These are phyloP conservation scores for Suhomyces maxii DNA, from an alignment of 1,139 yeast genomes.

Conservation along the genomic window DNA sequence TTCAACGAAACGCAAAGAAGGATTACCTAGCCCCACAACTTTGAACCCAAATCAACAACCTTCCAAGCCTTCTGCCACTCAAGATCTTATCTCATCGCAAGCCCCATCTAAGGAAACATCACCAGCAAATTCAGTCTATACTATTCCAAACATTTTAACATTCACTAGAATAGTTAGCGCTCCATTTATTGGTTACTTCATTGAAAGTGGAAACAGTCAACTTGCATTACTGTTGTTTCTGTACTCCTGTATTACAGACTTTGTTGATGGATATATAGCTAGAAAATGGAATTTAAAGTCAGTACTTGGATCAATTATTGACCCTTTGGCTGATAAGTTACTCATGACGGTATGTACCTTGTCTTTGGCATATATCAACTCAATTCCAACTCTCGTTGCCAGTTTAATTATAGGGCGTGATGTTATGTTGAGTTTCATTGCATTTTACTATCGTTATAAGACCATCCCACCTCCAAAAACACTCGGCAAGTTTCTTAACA, in stretches of 20 bases:
- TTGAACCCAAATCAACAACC: neutral
- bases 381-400: slow-evolving; percentile 70
- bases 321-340: slow-evolving; percentile 93
- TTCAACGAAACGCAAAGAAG: neutral
- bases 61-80: neutral
- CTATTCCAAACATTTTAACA: slow-evolving; percentile 84
- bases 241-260: slow-evolving; percentile 88
- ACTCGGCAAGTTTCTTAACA: slow-evolving; percentile 62
- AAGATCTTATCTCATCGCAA: neutral
- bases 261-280: slow-evolving; percentile 89
- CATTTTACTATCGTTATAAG: slow-evolving; percentile 68
- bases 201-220: slow-evolving; percentile 59
- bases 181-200: slow-evolving; percentile 79
- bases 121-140: slow-evolving; percentile 42
- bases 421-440: slow-evolving; percentile 70
- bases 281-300: slow-evolving; percentile 74
- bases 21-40: neutral
- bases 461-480: slow-evolving; percentile 81
- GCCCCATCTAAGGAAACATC: neutral
- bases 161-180: slow-evolving; percentile 74
- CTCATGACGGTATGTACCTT: slow-evolving; percentile 85
- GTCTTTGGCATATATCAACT: slow-evolving; percentile 67
- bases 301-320: slow-evolving; percentile 85
- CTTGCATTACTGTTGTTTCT: slow-evolving; percentile 72
- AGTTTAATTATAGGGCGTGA: slow-evolving; percentile 82